Conservation (phyloP, 495 filamentous ascomycete genomes). For the Saxophila tyrrhenica region DNA sequence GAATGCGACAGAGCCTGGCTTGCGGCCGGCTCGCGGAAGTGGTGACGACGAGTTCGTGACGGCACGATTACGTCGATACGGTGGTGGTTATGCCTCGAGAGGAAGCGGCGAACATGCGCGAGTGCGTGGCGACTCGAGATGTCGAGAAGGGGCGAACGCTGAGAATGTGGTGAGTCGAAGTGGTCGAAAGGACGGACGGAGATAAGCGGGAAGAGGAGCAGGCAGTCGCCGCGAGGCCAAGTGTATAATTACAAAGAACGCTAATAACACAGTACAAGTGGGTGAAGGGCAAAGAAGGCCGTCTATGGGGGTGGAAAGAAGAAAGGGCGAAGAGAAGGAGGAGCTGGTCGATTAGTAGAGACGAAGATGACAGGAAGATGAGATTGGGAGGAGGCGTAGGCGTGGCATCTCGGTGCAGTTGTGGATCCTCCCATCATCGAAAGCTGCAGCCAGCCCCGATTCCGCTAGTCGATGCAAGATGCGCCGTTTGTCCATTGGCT, state of each 20-base stretch:
- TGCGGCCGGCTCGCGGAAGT: background rate
- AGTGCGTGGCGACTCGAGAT: background rate
- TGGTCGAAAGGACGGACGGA: background rate
- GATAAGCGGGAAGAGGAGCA: background rate
- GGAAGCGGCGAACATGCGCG: background rate
- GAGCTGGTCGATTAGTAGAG: background rate
- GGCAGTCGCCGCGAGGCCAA: slow-evolving; percentile 1
- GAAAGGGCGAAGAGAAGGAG: background rate
- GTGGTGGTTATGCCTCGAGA: background rate
- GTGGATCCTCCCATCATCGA: background rate
- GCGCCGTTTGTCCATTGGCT: too few relatives aligned
- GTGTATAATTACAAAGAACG: slow-evolving; percentile 1
- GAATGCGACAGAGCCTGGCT: slow-evolving; percentile 2
- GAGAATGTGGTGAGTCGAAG: background rate
- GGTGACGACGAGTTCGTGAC: background rate
- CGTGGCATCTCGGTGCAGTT: background rate
- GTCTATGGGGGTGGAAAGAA: background rate
- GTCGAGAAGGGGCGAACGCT: background rate
- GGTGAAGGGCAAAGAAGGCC: background rate
- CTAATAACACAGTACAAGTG: background rate
- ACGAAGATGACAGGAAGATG: background rate
- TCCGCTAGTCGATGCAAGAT: too few relatives aligned
- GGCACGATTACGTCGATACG: background rate
- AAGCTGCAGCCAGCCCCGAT: too few relatives aligned
- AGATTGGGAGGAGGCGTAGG: background rate